Conservation (phyloP, 495 filamentous ascomycete species). For the Trichoderma virens region DNA sequence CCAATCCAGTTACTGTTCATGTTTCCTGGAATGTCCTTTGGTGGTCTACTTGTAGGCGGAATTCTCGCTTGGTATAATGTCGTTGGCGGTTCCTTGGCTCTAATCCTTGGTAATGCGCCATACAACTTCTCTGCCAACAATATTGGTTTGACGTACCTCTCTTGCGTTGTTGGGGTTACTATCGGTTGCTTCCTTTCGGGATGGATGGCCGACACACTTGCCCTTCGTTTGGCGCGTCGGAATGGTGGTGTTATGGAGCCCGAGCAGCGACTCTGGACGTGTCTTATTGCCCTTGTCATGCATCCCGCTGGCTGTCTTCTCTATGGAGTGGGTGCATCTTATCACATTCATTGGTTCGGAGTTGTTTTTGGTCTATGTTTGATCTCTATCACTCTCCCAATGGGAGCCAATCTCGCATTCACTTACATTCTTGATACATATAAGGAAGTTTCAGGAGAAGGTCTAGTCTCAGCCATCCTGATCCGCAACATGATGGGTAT, state of each 20-base stretch:
- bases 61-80: conserved; percentile 23
- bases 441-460: conserved; percentile 43
- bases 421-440: conserved; percentile 51
- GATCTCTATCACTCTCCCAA: conserved; percentile 14
- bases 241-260: conserved; percentile 30
- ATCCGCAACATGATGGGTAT: conserved; percentile 43
- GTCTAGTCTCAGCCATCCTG: conserved; percentile 42
- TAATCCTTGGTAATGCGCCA: conserved; percentile 13
- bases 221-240: conserved; percentile 21
- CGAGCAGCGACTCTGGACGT: conserved; percentile 25
- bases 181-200: conserved; percentile 21
- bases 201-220: conserved; percentile 20
- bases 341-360: conserved; percentile 45
- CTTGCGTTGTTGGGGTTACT: conserved; percentile 19
- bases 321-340: conserved; percentile 20
- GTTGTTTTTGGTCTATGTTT: conserved; percentile 19
- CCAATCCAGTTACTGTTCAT: conserved; percentile 16
- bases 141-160: conserved; percentile 18
- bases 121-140: conserved; percentile 19
- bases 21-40: conserved; percentile 21
- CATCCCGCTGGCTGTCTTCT: conserved; percentile 18
- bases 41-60: conserved; percentile 23
- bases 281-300: conserved; percentile 15
- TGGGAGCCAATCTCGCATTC: conserved; percentile 16
- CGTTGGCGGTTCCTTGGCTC: conserved; percentile 20